Conservation (phyloP, 495 filamentous ascomycete species). For the Collariella sp. region DNA sequence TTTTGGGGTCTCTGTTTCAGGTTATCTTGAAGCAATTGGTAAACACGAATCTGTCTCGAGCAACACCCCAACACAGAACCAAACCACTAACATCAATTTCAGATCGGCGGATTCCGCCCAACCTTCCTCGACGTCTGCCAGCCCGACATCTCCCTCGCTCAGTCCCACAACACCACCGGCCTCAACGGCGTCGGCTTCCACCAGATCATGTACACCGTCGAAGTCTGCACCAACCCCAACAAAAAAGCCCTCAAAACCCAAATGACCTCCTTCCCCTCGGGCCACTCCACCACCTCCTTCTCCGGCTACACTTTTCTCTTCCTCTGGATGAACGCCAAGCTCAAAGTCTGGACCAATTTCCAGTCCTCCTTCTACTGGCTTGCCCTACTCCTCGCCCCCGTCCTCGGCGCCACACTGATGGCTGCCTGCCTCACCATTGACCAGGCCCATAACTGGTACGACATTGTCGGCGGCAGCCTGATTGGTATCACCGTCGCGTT, state of each 20-base stretch:
- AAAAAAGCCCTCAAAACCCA: constrained; percentile 43
- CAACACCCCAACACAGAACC: too few relatives aligned
- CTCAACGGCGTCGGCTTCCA: constrained; percentile 39
- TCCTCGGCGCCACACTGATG: constrained; percentile 50
- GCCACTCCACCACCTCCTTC: constrained; percentile 51
- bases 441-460: constrained; percentile 54
- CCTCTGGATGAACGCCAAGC: constrained; percentile 58
- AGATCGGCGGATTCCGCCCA: constrained; percentile 34
- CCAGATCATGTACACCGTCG: constrained; percentile 40
- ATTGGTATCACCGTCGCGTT: constrained; percentile 53
- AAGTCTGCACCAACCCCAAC: constrained; percentile 42
- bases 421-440: constrained; percentile 54
- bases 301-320: constrained; percentile 48
- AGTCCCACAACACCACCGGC: constrained; percentile 20
- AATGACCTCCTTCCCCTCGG: constrained; percentile 44
- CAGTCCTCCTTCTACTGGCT: constrained; percentile 44
- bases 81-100: too few relatives aligned
- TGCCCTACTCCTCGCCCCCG: constrained; percentile 30
- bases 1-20: constrained; percentile 49
- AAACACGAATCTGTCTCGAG: too few relatives aligned
- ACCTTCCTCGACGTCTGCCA: constrained; percentile 51
- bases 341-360: constrained; percentile 53
- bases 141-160: constrained; percentile 37
- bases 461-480: constrained; percentile 46
- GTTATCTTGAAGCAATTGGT: constrained; percentile 33